Base-by-base conservation (phyloP, 345 rosid species). In the Eucalyptus pumila region DNA sequence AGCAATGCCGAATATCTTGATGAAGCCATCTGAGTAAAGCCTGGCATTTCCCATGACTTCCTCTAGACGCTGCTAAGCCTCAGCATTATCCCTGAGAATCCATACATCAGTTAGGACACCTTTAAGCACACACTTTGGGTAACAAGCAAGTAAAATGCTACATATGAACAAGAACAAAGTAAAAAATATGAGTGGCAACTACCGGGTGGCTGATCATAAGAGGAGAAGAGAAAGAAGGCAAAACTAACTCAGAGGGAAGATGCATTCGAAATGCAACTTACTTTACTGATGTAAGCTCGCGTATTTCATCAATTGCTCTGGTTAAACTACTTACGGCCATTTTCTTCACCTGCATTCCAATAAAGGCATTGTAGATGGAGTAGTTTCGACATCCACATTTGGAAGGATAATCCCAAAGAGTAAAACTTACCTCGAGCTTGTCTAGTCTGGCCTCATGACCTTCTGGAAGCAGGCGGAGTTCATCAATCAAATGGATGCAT, bases 261-360 rank as follows among this genome's bases (percentile, higher is more conserved):
- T 11, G 30, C 47, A 40, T 37, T 76, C 4, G 9, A 21, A 76
- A 40, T 21, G 85, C 21, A 40, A 90, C 85, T 87, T 80, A 93
- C 92, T 90, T 93, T n/a, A 93, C 91, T 40, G 92, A 90, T 54
- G 98, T 96, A 87, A 97, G 94, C 89, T 97, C 94, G n/a, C 92
- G 96, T 52, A 98, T 94, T 92, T 97, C 96, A 90, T 93, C 93
- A 86, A 97, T 90, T 85, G 99, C 99, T 88, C 91, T 89, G 85
- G 92, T 93, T 80, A 96, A 90, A 87, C 96, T 94, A 88, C 93
- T 81, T 40, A 98, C 91, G 3, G 98, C 95, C 99, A 98, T 96
- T 93, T 94, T 95, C 95, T 95, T 94, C 93, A 95, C 97, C 99
- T 97, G 93, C 81, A 89, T 86, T 88, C 15, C 26, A 88, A 86